Base-by-base conservation (phyloP, 139 green algal genomes). In the Chlorella sp. region DNA sequence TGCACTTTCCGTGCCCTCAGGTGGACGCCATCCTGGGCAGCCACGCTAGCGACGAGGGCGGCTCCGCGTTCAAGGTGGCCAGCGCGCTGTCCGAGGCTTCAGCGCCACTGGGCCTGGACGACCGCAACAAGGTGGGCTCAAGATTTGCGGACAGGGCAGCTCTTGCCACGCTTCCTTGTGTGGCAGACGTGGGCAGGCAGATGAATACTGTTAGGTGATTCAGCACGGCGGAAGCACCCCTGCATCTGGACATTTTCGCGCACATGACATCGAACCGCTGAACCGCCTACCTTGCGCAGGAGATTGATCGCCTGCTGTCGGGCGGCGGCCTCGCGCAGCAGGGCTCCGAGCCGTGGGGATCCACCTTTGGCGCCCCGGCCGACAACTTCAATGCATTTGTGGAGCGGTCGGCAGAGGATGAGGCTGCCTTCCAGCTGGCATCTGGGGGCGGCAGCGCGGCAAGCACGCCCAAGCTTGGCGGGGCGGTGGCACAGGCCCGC, bases 21-120 rank as follows among this genome's bases (percentile, higher is more conserved):
- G 65, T 90, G 47, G 87, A 90, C 9, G 83, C 74, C 21, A 90
- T 90, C 34, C 68, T 90, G 63, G 85, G 85, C 60, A 74, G 82
- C 69, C 20, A 44, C 28, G 81, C 57, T 38, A 85, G 85, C 55
- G 79, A 80, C 13, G 85, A 89, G 18, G 81, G 69, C 36, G 56
- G 55, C 36, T 73, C 81, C 56, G 41, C 69, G 56, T 34, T 73
- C 81, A 81, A 74, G 69, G 55, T 57, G 41, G 30, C 51, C n/a
- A 67, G 39, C 7, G 78, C 38, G 30, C 39, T 78, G 4, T 64
- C 34, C 56, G 81, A 80, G 28, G 28, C 56, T 1, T 86, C 81
- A 20, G 69, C 68, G 55, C 64, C 81, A 1, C 69, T 86, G 51
- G 51, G 51, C 51, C 51, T 60, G 34, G 69, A 81, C 28, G 81